Percentiles rank a stretch among this genome's conserved stretches.
Evolutionary conservation across 208 protist species (phyloP).

Genomic region (Trypanosoma caninum): DNA sequence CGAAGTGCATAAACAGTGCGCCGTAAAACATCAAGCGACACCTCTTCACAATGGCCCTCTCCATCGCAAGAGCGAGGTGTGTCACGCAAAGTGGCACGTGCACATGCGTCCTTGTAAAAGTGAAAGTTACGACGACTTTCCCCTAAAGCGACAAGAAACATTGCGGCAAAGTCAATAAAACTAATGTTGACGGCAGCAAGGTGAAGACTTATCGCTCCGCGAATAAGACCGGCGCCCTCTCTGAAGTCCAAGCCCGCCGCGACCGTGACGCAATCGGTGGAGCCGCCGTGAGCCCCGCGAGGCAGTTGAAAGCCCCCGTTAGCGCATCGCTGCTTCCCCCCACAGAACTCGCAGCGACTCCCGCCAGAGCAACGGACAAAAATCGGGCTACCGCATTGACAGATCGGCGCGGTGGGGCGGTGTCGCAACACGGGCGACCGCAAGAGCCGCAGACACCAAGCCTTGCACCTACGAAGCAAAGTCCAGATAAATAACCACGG

Average conservation of each 20-base stretch:
- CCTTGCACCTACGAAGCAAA: conserved; percentile 22
- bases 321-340: neutral
- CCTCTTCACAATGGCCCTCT: neutral
- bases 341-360: conserved; percentile 1
- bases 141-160: neutral
- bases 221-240: neutral
- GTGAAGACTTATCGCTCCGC: neutral
- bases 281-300: neutral
- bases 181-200: neutral
- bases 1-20: conserved; percentile 48
- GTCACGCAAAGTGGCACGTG: neutral
- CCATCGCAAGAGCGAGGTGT: neutral
- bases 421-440: neutral
- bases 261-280: neutral
- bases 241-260: neutral
- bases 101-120: conserved; percentile 6
- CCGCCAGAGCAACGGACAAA: neutral
- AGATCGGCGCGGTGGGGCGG: neutral
- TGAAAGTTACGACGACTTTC: neutral
- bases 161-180: neutral
- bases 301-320: neutral
- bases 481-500: neutral
- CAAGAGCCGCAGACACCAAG: conserved; percentile 15
- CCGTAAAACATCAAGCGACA: conserved; percentile 6
- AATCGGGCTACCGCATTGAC: neutral